Evolutionary conservation across 2,329 filamentous ascomycete species (phyloP), one percentile per base, ranked within the genome.

Genomic region (Cadophora sp.): DNA sequence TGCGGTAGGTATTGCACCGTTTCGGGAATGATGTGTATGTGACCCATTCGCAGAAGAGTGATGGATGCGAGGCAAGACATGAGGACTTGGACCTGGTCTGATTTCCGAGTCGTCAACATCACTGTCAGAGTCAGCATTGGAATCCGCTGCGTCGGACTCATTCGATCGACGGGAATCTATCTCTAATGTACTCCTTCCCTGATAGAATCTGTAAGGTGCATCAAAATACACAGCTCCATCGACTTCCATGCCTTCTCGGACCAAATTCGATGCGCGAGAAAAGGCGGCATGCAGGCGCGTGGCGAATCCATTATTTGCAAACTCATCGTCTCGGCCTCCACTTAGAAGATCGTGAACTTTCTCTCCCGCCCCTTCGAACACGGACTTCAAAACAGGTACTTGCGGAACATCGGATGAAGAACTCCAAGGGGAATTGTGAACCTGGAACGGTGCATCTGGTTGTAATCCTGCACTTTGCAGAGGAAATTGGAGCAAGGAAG

Each of bases 211-310:
- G 37, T 72, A 72, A 2, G 73, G 72, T 0, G 75, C 73, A 69
- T 77, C 74, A 14, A 76, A 72, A 55, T 76, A 77, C 7, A 76
- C 67, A 16, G 69, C 68, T 0, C 76, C 75, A 63, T 76, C 74
- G 22, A 77, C 70, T 19, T 72, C 70, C 37, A 74, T 72, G 3
- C 71, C 68, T 60, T 77, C 74, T 19, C 75, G 67, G 19, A 76
- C 72, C n/a, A 77, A 56, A 59, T 77, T 77, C 16, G 72, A 73
- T 7, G 76, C 76, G 7, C 75, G 69, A 22, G 75, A 71, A 53
- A 77, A 75, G 9, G 71, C 74, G 8, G 7, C 60, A 31, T 70
- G 73, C 6, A 76, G 56, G n/a, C 64, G 67, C 43, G 66, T 71
- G 1, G 69, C 68, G 50, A 74, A 73, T 5, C 70, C 68, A 24